phyloP scores from a whole-genome alignment of 140 eudicot species.

The Flaveria floridana region DNA sequence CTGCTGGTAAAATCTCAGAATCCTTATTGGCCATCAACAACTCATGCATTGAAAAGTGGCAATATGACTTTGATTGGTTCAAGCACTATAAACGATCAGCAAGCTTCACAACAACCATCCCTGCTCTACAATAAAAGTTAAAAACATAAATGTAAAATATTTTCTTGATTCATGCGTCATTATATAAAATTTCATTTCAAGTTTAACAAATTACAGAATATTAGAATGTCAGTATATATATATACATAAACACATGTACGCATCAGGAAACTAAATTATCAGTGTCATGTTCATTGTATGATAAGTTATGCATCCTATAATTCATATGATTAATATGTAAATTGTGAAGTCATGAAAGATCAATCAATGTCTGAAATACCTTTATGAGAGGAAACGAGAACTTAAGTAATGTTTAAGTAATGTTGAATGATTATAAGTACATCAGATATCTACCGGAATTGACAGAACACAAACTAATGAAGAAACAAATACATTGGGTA shows the following conservation, averaged over 20 bases:
- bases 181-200: neutral
- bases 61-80: conserved; percentile 21
- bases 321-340: no score
- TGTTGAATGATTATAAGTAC: neutral
- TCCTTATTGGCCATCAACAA: conserved; percentile 34
- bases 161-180: neutral
- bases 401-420: no score
- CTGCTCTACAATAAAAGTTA: conserved; percentile 19
- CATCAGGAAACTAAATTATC: conserved; percentile 1
- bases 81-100: conserved; percentile 36
- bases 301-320: neutral
- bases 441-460: neutral
- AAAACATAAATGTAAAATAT: neutral
- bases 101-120: conserved; percentile 30
- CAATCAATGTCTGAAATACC: no score
- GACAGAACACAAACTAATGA: conserved; percentile 1
- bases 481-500: conserved; percentile 13
- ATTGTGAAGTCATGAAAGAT: no score
- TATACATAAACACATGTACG: conserved; percentile 5
- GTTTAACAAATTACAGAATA: neutral
- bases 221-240: neutral
- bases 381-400: no score
- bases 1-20: conserved; percentile 29
- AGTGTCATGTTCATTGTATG: neutral
- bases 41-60: conserved; percentile 9